These are phyloP conservation scores for Tephrocybe sp. DNA, from an alignment of 768 basidiomycete genomes.

Conservation along the genomic window DNA sequence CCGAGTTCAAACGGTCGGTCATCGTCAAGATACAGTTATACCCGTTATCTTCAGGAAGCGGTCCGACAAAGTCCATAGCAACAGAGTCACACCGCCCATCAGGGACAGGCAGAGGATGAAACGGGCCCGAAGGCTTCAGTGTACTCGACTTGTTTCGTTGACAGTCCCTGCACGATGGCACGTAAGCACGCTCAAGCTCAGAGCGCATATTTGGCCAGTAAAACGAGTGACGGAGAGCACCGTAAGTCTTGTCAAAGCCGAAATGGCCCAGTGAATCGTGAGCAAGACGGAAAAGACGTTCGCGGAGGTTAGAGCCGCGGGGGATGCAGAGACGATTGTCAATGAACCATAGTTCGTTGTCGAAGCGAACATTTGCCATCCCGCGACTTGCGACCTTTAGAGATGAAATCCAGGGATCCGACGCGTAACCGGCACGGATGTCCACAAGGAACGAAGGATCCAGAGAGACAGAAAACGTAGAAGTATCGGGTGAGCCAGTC, in stretches of 20 bases:
- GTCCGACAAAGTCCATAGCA: constrained; percentile 29
- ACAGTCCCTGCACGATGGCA: constrained; percentile 11
- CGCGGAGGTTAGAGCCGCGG: background rate
- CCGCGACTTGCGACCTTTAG: too few relatives aligned
- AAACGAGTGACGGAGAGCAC: constrained; percentile 18
- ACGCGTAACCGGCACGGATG: background rate
- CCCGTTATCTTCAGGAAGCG: constrained; percentile 24
- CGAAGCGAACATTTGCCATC: background rate
- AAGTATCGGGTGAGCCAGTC: too few relatives aligned
- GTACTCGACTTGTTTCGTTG: constrained; percentile 28
- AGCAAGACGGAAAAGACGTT: constrained; percentile 22
- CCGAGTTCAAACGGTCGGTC: constrained; percentile 23
- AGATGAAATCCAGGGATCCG: background rate
- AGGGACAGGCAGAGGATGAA: constrained; percentile 22
- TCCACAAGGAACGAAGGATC: too few relatives aligned
- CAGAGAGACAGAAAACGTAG: too few relatives aligned
- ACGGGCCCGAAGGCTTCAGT: constrained; percentile 21
- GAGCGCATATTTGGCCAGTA: constrained; percentile 35
- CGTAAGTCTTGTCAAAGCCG: constrained; percentile 30
- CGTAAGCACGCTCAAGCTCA: constrained; percentile 7
- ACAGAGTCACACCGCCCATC: constrained; percentile 22
- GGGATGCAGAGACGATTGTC: background rate
- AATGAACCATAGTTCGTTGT: background rate
- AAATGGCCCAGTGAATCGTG: constrained; percentile 33
- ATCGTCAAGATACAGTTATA: constrained; percentile 24